Conservation (phyloP, 257 asterid genomes). For the Solanum boliviense region DNA sequence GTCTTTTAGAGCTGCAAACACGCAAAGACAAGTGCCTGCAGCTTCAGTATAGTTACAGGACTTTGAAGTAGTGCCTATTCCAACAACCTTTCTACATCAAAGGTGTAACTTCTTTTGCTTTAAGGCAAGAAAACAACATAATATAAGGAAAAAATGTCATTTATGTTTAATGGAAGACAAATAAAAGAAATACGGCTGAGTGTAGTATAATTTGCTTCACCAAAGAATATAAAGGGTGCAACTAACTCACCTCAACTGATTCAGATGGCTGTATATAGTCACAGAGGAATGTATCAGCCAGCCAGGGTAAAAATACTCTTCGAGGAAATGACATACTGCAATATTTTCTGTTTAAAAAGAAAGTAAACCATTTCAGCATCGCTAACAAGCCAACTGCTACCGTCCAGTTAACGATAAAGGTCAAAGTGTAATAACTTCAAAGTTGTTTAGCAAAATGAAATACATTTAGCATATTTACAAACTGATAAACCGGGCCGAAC, state of each 20-base stretch:
- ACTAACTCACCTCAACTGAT: conserved; percentile 59
- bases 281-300: conserved; percentile 66
- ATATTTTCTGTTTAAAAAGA: conserved; percentile 36
- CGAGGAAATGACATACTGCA: conserved; percentile 64
- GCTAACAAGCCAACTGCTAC: conserved; percentile 3
- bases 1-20: neutral
- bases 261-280: conserved; percentile 80
- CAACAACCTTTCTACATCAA: neutral
- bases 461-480: neutral
- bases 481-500: neutral
- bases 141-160: neutral
- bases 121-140: neutral
- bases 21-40: neutral
- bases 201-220: neutral
- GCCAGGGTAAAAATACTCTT: conserved; percentile 87
- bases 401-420: conserved; percentile 5
- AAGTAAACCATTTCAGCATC: neutral
- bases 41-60: neutral
- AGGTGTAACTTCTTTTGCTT: neutral
- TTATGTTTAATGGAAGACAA: neutral
- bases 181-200: neutral
- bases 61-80: neutral
- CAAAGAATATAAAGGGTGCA: neutral
- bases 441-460: neutral
- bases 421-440: neutral